These are phyloP conservation scores for Anthracocystis setariae DNA, from an alignment of 1,284 basidiomycete genomes.

Conservation along the genomic window DNA sequence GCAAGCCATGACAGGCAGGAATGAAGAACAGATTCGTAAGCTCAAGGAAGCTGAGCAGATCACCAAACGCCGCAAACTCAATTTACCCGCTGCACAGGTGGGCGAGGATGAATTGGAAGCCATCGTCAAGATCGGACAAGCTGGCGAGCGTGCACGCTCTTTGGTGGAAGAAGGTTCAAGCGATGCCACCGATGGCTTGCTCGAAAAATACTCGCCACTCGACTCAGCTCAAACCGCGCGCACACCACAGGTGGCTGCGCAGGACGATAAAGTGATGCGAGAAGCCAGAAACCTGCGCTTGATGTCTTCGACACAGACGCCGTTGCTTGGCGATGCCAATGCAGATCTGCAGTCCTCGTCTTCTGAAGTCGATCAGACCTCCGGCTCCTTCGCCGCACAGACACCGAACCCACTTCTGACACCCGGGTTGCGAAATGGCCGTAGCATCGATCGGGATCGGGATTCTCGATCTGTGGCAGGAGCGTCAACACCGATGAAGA, in stretches of 20 bases:
- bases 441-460: slow-evolving; percentile 1
- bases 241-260: slow-evolving; percentile 89
- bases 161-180: slow-evolving; percentile 75
- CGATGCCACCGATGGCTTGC: slow-evolving; percentile 83
- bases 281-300: slow-evolving; percentile 95
- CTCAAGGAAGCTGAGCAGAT: slow-evolving; percentile 97
- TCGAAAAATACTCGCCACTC: slow-evolving; percentile 91
- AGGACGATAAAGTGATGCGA: slow-evolving; percentile 76
- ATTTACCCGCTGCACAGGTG: slow-evolving; percentile 89
- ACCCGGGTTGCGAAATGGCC: slow-evolving; percentile 54
- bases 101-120: slow-evolving; percentile 96
- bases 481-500: slow-evolving; percentile 79
- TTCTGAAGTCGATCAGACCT: slow-evolving; percentile 4
- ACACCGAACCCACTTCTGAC: slow-evolving; percentile 96
- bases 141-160: slow-evolving; percentile 85
- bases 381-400: slow-evolving; percentile 72
- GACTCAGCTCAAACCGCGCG: slow-evolving; percentile 87
- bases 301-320: slow-evolving; percentile 90
- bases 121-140: slow-evolving; percentile 97
- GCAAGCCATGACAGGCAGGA: slow-evolving; percentile 69
- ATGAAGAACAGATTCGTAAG: slow-evolving; percentile 96
- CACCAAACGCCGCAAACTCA: slow-evolving; percentile 84
- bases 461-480: slow-evolving; percentile 10
- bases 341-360: slow-evolving; percentile 69
- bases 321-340: slow-evolving; percentile 94